Conservation (phyloP, 768 basidiomycete genomes). For the Russula olivacea region DNA sequence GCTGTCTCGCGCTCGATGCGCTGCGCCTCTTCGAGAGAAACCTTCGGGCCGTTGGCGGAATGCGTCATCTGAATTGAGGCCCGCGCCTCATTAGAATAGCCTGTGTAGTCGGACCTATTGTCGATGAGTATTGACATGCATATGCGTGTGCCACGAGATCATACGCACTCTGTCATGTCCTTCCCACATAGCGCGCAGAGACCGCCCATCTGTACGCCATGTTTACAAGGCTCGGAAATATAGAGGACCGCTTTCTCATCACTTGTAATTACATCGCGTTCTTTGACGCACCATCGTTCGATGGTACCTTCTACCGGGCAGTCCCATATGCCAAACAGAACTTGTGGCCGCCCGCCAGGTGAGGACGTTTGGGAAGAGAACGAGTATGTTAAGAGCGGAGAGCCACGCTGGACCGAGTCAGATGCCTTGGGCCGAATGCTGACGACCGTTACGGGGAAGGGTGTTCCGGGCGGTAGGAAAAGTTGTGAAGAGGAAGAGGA, state of each 20-base stretch:
- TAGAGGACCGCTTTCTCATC: slow-evolving; percentile 53
- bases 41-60: slow-evolving; percentile 83
- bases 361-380: slow-evolving; percentile 53
- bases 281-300: slow-evolving; percentile 59
- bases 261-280: slow-evolving; percentile 58
- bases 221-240: slow-evolving; percentile 89
- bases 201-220: slow-evolving; percentile 88
- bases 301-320: slow-evolving; percentile 76
- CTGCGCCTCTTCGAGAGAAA: slow-evolving; percentile 88
- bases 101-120: slow-evolving; percentile 75
- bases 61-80: slow-evolving; percentile 94
- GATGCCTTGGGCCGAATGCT: slow-evolving; percentile 51
- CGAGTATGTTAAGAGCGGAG: slow-evolving; percentile 78
- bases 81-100: slow-evolving; percentile 78
- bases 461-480: slow-evolving; percentile 67
- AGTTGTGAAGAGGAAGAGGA: slow-evolving; percentile 45
- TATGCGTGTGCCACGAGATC: slow-evolving; percentile 8
- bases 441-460: slow-evolving; percentile 81
- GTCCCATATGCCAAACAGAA: slow-evolving; percentile 89
- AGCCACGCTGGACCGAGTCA: slow-evolving; percentile 55
- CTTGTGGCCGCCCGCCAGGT: slow-evolving; percentile 49
- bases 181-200: slow-evolving; percentile 93
- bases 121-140: slow-evolving; percentile 23
- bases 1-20: slow-evolving; percentile 82
- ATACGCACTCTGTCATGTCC: slow-evolving; percentile 82